phyloP scores from a whole-genome alignment of 306 rosid genomes.

The Acacia confusa region DNA sequence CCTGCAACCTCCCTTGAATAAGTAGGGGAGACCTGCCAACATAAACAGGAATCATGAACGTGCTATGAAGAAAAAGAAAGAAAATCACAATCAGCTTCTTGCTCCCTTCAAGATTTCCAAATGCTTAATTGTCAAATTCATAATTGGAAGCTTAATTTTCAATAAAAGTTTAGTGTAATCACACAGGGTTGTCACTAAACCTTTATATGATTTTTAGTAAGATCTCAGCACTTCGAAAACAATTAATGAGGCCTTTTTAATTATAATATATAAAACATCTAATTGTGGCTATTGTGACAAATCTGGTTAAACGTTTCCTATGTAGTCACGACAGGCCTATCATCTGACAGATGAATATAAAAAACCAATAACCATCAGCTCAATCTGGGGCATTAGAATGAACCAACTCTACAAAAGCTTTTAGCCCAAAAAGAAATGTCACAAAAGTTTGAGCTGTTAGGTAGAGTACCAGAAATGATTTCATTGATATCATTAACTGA shows the following conservation, averaged over 20 bases:
- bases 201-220: background rate
- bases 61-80: background rate
- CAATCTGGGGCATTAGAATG: background rate
- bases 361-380: background rate
- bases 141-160: slow-evolving; percentile 1
- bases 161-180: background rate
- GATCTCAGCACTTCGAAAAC: background rate
- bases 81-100: slow-evolving; percentile 24
- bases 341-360: background rate
- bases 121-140: slow-evolving; percentile 10
- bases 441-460: background rate
- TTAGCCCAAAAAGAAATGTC: background rate
- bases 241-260: background rate
- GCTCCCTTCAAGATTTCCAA: slow-evolving; percentile 18
- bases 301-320: background rate
- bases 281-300: background rate
- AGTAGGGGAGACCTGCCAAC: slow-evolving; percentile 78
- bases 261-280: background rate
- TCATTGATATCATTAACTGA: background rate
- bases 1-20: slow-evolving; percentile 86
- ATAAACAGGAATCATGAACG: slow-evolving; percentile 23
- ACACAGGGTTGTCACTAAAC: background rate
- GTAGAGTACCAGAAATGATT: background rate
- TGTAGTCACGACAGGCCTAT: background rate
- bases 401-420: background rate